Base-by-base conservation (phyloP, 108 stramenopile species). In the Chaetoceros tenuissimus region DNA sequence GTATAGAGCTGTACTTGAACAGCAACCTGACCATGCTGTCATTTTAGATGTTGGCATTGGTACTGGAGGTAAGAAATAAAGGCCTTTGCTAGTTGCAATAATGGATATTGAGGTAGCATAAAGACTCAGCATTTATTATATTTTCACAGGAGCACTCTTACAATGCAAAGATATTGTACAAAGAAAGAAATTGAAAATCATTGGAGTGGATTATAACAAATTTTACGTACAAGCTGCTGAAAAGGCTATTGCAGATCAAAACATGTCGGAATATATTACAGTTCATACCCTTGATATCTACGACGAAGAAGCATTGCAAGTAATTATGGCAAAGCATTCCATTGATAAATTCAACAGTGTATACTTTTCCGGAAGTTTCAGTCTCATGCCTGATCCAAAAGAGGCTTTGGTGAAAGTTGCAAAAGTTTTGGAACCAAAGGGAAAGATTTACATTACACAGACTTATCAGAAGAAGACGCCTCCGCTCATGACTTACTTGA, bases 1-100 rank as follows among this genome's bases (percentile, higher is more conserved):
- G 84, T 85, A 85, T 57, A 46, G 50, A 28, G 31, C 60, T 24
- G 84, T 85, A 10, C 45, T 81, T 27, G 30, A 61, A 17, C 48
- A 46, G 40, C 13, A 81, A 24, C 31, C 48, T 0, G 53, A 67
- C 25, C 48, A 57, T 34, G 60, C 67, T 44, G 59, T 59, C 13
- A 16, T 85, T 17, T 62, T 85, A 10, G 84, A 85, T 55, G 75
- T 85, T 3, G 84, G 84, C n/a, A 68, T 85, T 31, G 84, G 84
- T 25, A 85, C 77, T 28, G 80, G 72, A 29, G 63, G 64, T 57
- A 24, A 3, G 62, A 29, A 1, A 2, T 62, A 28, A 18, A 1
- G 3, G 26, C 1, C 2, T 51, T n/a, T 60, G 24, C 45, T 5
- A 20, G 23, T 57, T 25, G 3, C 48, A 28, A 13, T 28, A 2